These are phyloP conservation scores for Aspergillus ostianus DNA, from an alignment of 495 filamentous ascomycete species.

Conservation along the genomic window DNA sequence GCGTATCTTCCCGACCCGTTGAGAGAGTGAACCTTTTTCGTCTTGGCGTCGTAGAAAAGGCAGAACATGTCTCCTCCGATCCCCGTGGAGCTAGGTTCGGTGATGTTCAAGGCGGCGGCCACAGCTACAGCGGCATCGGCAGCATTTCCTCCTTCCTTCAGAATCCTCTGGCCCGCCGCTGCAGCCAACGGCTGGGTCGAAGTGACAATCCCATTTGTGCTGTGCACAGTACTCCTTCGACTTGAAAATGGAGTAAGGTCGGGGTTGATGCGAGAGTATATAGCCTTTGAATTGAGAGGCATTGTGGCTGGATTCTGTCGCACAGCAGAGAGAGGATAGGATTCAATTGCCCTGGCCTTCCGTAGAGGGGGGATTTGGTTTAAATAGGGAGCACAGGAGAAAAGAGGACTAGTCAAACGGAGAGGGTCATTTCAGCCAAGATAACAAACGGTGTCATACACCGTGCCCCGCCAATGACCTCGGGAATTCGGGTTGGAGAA, in stretches of 20 bases:
- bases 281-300: constrained; percentile 57
- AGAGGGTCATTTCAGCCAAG: background rate
- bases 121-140: constrained; percentile 95
- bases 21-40: constrained; percentile 74
- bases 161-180: constrained; percentile 78
- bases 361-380: background rate
- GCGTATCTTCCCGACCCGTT: constrained; percentile 90
- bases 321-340: background rate
- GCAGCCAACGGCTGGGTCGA: constrained; percentile 90
- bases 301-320: constrained; percentile 30
- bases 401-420: background rate
- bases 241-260: constrained; percentile 70
- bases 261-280: constrained; percentile 62
- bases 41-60: constrained; percentile 84
- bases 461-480: background rate
- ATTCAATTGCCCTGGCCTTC: background rate
- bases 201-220: constrained; percentile 86
- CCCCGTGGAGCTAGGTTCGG: constrained; percentile 90
- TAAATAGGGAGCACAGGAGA: background rate
- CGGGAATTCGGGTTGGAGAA: background rate
- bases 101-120: constrained; percentile 86
- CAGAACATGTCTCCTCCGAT: constrained; percentile 99
- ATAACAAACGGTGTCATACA: background rate
- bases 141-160: constrained; percentile 87
- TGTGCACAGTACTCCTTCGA: constrained; percentile 88